A percentile compares a stretch with the other conserved stretches of the same genome.
phyloP scores from a whole-genome alignment of 225 moss, liverwort and hornwort species.

The Pseudisothecium myosuroides region DNA sequence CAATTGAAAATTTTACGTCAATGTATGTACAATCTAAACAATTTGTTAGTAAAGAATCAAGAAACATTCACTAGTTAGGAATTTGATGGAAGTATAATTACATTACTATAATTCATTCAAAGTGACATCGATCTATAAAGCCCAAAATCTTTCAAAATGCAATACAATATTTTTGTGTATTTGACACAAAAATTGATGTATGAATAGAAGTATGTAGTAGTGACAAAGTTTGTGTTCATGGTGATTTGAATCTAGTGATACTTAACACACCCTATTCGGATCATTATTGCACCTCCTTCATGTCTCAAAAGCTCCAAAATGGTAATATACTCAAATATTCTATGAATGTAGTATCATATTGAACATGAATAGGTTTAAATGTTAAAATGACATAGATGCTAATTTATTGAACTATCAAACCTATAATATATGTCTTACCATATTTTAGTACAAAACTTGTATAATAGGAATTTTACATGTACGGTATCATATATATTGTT shows the following conservation, averaged over 20 bases:
- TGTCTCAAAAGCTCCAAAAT: neutral
- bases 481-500: accelerated
- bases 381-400: neutral
- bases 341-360: neutral
- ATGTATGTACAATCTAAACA: neutral
- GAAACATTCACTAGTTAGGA: too few relatives aligned
- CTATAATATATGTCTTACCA: neutral
- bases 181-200: neutral
- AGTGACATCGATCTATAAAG: too few relatives aligned
- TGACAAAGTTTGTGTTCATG: neutral
- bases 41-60: neutral
- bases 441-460: neutral
- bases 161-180: neutral
- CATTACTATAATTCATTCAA: neutral
- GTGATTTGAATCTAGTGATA: neutral
- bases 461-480: too few relatives aligned
- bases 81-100: neutral
- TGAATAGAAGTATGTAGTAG: neutral
- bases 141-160: neutral
- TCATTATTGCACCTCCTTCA: neutral
- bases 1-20: neutral
- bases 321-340: neutral
- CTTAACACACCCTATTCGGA: neutral
- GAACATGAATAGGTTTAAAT: neutral
- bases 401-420: neutral